phyloP scores from a whole-genome alignment of 805 yeast genomes.

The Ogataea philodendri region DNA sequence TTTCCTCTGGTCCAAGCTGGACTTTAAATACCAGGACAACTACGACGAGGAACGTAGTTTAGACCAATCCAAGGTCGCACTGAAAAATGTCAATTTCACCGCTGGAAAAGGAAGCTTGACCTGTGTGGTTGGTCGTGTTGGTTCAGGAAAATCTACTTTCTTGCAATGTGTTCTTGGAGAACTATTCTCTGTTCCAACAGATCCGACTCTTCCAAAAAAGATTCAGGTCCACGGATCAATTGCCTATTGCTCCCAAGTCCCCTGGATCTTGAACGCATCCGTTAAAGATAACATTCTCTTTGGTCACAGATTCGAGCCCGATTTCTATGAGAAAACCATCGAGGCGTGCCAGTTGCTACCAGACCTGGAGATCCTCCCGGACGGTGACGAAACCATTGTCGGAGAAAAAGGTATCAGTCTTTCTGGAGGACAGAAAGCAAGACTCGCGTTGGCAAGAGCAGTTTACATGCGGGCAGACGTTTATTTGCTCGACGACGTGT shows the following conservation, averaged over 20 bases:
- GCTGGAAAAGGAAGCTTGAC: too few relatives aligned
- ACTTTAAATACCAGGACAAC: slow-evolving; percentile 16
- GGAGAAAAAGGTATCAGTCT: slow-evolving; percentile 97
- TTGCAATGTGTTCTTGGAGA: slow-evolving; percentile 56
- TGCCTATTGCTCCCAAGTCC: slow-evolving; percentile 68
- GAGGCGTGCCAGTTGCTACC: slow-evolving; percentile 83
- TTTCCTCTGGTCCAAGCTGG: slow-evolving; percentile 46
- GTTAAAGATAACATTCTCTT: slow-evolving; percentile 88
- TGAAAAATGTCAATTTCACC: slow-evolving; percentile 45
- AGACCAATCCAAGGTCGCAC: slow-evolving; percentile 40
- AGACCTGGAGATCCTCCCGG: slow-evolving; percentile 77
- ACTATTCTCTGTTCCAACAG: slow-evolving; percentile 38
- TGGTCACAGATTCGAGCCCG: slow-evolving; percentile 81
- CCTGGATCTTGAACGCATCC: slow-evolving; percentile 97
- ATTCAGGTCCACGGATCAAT: slow-evolving; percentile 40
- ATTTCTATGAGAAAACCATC: slow-evolving; percentile 75
- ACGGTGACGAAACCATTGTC: slow-evolving; percentile 88
- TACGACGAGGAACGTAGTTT: slow-evolving; percentile 44
- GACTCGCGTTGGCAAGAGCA: slow-evolving; percentile 91
- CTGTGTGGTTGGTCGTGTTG: too few relatives aligned
- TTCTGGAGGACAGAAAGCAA: slow-evolving; percentile 97
- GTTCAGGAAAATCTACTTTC: slow-evolving; percentile 64
- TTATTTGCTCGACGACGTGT: slow-evolving; percentile 84
- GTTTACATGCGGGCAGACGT: slow-evolving; percentile 93
- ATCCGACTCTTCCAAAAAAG: slow-evolving; percentile 26